Conservation (phyloP, 805 yeast species). For the Candida morakotiae region DNA sequence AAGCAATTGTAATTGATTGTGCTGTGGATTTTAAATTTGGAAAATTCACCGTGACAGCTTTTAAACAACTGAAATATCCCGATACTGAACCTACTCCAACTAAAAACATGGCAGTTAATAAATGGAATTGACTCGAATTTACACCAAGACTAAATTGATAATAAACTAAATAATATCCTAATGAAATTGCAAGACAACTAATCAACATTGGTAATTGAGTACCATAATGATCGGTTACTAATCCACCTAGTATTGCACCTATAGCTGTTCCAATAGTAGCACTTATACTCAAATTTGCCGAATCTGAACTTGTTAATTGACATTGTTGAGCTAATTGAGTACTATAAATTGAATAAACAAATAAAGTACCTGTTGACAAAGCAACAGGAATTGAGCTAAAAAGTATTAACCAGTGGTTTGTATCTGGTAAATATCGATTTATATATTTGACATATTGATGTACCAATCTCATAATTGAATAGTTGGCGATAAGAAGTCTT, state of each 20-base stretch:
- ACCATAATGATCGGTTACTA: conserved; percentile 30
- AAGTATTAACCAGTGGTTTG: conserved; percentile 24
- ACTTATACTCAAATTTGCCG: conserved; percentile 27
- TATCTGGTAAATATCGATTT: conserved; percentile 19
- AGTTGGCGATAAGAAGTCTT: too few relatives aligned
- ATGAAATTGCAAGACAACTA: conserved; percentile 18
- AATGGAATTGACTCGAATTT: conserved; percentile 10
- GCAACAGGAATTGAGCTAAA: conserved; percentile 28
- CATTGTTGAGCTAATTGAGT: conserved; percentile 30
- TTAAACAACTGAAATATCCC: conserved; percentile 30
- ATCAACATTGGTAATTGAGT: conserved; percentile 29
- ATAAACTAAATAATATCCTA: conserved; percentile 27
- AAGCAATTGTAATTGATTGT: conserved; percentile 32
- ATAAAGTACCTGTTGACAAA: conserved; percentile 29
- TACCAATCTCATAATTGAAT: conserved; percentile 13
- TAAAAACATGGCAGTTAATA: conserved; percentile 25
- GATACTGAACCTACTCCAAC: conserved; percentile 30
- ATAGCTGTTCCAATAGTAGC: conserved; percentile 29
- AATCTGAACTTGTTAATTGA: conserved; percentile 21
- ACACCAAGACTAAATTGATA: conserved; percentile 17
- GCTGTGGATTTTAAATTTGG: conserved; percentile 32
- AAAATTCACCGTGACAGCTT: conserved; percentile 30
- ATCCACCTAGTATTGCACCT: conserved; percentile 30
- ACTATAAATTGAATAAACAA: conserved; percentile 29
- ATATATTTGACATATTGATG: conserved; percentile 12